Evolutionary conservation across 192 early-diverging fungal genomes (phyloP), one percentile per base, ranked within the genome.

Genomic region (Phycomyces nitens): DNA sequence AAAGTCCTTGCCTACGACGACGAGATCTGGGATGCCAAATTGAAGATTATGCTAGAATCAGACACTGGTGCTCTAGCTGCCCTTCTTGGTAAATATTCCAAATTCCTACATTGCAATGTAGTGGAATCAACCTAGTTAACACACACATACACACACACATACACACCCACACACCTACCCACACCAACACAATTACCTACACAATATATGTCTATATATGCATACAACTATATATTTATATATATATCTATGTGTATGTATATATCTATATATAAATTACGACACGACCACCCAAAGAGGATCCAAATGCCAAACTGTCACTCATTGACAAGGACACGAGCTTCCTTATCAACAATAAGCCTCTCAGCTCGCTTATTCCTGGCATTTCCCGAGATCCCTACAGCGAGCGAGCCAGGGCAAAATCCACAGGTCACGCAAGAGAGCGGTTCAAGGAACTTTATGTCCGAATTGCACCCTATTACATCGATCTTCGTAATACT

Each of bases 1-100:
- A 93, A 93, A 68, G 86, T 93, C 42, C 78, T 93, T 29, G 82
- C 76, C 16, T 91, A 92, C 73, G 82, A 84, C 27, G 89, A 93
- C 66, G 87, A 84, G 40, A 83, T 93, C 60, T 93, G 85, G 77
- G 82, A 87, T 47, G 75, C 68, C 3, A 90, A 89, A 64, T 72
- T 93, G 16, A 60, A 68, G 24, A 63, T 21, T 22, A 53, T 67
- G 62, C 15, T 62, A 21, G 24, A 58, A 39, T 47, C 42, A 26
- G 60, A 69, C 41, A 69, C 53, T 23, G 68, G 68, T 12, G 52
- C 42, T 12, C 38, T 69, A 43, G 60, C 60, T 12, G 43, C 27
- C 38, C 41, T 69, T 38, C 27, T 69, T 6, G 68, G 68, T 69
- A 62, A 43, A 62, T 10, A 53, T 58, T 29, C n/a, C 9, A 21